These are phyloP conservation scores for Sporothrix humicola DNA, from an alignment of 2,329 filamentous ascomycete genomes.

Conservation along the genomic window DNA sequence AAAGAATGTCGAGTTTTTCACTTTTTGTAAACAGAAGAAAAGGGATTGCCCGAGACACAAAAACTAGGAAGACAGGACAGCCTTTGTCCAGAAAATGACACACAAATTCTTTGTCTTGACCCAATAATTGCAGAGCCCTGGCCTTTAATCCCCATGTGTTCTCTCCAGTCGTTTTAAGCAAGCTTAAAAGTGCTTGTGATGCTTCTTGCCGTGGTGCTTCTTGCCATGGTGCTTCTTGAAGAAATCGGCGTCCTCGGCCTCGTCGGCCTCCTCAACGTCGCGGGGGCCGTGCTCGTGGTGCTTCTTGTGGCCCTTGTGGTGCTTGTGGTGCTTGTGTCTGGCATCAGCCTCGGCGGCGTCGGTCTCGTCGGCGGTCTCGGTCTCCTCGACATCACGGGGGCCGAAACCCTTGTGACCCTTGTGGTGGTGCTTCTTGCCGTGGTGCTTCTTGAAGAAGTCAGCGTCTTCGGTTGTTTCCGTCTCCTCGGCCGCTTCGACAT, in stretches of 20 bases:
- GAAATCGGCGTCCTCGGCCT: background rate
- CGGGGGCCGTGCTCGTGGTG: background rate
- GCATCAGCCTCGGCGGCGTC: background rate
- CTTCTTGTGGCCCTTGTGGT: slow-evolving; percentile 15
- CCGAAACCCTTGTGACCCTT: slow-evolving; percentile 2
- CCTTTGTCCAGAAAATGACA: background rate
- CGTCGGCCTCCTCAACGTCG: background rate
- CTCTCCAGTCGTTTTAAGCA: background rate
- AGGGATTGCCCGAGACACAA: background rate
- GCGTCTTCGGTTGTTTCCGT: background rate
- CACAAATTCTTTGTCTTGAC: background rate
- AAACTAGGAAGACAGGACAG: background rate
- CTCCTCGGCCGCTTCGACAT: background rate
- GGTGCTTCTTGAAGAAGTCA: slow-evolving; percentile 8
- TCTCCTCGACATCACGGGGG: slow-evolving; percentile 7
- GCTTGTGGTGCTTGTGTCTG: background rate
- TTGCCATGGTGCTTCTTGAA: slow-evolving; percentile 1
- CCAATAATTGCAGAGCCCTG: too few relatives aligned
- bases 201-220: slow-evolving; percentile 6
- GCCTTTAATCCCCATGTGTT: too few relatives aligned
- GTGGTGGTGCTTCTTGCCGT: slow-evolving; percentile 26
- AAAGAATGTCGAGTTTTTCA: slow-evolving; percentile 11
- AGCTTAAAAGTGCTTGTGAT: slow-evolving; percentile 9
- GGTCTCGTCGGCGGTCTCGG: background rate
- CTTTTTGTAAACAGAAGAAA: background rate